Conservation (phyloP, 306 rosid genomes). For the Prunus mira region DNA sequence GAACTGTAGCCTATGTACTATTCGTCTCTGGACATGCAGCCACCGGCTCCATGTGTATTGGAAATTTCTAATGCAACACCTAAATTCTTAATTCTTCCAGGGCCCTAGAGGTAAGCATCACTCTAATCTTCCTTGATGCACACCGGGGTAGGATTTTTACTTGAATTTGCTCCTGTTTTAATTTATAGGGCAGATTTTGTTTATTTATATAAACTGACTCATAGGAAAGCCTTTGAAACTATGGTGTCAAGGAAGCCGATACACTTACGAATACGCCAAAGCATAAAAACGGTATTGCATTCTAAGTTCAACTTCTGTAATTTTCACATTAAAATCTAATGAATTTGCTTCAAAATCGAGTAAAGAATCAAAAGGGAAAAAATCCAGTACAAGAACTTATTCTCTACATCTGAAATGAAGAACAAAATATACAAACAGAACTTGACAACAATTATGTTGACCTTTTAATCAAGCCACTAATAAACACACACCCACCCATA, state of each 20-base stretch:
- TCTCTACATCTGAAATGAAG: neutral
- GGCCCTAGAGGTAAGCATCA: too few relatives aligned
- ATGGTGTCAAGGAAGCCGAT: too few relatives aligned
- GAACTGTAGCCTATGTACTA: neutral
- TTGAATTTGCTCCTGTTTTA: too few relatives aligned
- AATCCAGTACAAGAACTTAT: neutral
- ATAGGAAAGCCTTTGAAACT: too few relatives aligned
- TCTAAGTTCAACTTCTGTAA: neutral
- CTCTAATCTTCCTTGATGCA: too few relatives aligned
- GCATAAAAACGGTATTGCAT: neutral
- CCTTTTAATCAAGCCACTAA: neutral
- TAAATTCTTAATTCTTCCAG: neutral
- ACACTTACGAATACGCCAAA: too few relatives aligned
- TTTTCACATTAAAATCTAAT: neutral
- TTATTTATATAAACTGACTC: too few relatives aligned
- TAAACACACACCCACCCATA: neutral
- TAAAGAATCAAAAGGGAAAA: neutral
- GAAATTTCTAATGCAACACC: neutral
- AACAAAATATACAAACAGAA: neutral
- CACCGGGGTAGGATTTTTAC: too few relatives aligned
- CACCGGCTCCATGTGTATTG: neutral
- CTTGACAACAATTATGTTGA: slow-evolving; percentile 6
- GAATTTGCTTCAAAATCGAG: neutral
- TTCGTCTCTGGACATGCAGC: neutral
- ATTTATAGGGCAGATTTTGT: too few relatives aligned